These are phyloP conservation scores for Macrolepiota dolichaula DNA, from an alignment of 768 basidiomycete species.

Conservation along the genomic window DNA sequence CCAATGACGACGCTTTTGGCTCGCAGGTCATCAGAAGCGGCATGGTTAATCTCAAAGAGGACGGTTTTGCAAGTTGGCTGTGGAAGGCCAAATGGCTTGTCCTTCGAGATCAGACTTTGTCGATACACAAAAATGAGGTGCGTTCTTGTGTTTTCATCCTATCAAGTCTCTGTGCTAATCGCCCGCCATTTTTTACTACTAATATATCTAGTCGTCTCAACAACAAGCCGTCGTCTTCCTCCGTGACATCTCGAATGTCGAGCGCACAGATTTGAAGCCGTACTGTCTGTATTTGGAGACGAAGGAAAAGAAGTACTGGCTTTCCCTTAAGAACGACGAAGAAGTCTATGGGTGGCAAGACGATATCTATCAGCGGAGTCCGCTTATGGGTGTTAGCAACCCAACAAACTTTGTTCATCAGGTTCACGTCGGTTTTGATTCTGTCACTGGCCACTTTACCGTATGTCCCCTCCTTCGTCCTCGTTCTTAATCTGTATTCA, in stretches of 20 bases:
- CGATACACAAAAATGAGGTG: constrained; percentile 92
- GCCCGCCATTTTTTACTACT: constrained; percentile 13
- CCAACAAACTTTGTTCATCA: constrained; percentile 99
- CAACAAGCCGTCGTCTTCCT: constrained; percentile 63
- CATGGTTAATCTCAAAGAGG: constrained; percentile 88
- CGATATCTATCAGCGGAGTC: constrained; percentile 89
- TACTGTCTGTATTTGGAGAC: constrained; percentile 90
- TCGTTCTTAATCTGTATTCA: not conserved
- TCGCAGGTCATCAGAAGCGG: constrained; percentile 63
- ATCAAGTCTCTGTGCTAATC: not conserved
- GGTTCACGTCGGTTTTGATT: constrained; percentile 97
- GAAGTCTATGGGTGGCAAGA: constrained; percentile 99
- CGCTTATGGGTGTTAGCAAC: constrained; percentile 88
- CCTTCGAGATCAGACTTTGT: constrained; percentile 73
- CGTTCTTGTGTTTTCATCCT: constrained; percentile 21
- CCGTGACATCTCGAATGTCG: constrained; percentile 80
- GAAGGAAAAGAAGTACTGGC: constrained; percentile 75
- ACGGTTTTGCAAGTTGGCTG: constrained; percentile 86
- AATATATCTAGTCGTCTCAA: constrained; percentile 40
- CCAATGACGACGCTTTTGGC: constrained; percentile 26
- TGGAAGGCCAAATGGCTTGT: constrained; percentile 92
- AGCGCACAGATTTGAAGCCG: constrained; percentile 90
- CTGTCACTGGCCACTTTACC: constrained; percentile 90
- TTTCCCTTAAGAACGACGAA: constrained; percentile 89
- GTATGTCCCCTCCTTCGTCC: constrained; percentile 40